phyloP scores from a whole-genome alignment of 2,329 filamentous ascomycete genomes.

The Zymoseptoria brevis region DNA sequence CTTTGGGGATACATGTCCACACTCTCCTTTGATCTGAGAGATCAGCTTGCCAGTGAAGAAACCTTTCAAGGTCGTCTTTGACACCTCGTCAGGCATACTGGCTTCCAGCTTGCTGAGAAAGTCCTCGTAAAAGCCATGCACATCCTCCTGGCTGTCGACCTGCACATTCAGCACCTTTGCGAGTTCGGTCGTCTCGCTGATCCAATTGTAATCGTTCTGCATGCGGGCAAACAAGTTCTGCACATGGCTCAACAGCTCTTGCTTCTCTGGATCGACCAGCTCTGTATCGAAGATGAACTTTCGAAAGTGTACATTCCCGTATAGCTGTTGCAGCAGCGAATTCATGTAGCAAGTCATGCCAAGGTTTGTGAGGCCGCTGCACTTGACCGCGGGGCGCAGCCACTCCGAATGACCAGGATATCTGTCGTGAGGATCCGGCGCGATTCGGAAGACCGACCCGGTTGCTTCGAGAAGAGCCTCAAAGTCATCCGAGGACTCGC shows the following conservation, averaged over 20 bases:
- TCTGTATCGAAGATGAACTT: slow-evolving; percentile 61
- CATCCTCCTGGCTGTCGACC: slow-evolving; percentile 88
- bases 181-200: slow-evolving; percentile 63
- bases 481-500: slow-evolving; percentile 14
- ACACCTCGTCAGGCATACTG: slow-evolving; percentile 60
- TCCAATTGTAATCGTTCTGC: slow-evolving; percentile 71
- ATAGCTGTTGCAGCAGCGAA: slow-evolving; percentile 86
- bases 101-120: slow-evolving; percentile 86
- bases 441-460: slow-evolving; percentile 5
- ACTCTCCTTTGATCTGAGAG: slow-evolving; percentile 92
- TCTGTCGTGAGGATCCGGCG: slow-evolving; percentile 3
- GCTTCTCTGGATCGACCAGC: slow-evolving; percentile 49
- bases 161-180: slow-evolving; percentile 76
- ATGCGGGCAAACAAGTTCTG: slow-evolving; percentile 76
- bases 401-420: slow-evolving; percentile 35
- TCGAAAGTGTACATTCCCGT: slow-evolving; percentile 87
- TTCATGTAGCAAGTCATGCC: slow-evolving; percentile 98
- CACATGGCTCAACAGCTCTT: slow-evolving; percentile 66
- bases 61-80: slow-evolving; percentile 64
- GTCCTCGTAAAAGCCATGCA: slow-evolving; percentile 94
- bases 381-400: slow-evolving; percentile 25
- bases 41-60: slow-evolving; percentile 90
- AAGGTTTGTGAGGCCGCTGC: slow-evolving; percentile 68
- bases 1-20: slow-evolving; percentile 83
- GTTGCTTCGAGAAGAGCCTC: slow-evolving; percentile 8